Base-by-base conservation (phyloP, 345 rosid species). In the Eucalyptus paniculata region DNA sequence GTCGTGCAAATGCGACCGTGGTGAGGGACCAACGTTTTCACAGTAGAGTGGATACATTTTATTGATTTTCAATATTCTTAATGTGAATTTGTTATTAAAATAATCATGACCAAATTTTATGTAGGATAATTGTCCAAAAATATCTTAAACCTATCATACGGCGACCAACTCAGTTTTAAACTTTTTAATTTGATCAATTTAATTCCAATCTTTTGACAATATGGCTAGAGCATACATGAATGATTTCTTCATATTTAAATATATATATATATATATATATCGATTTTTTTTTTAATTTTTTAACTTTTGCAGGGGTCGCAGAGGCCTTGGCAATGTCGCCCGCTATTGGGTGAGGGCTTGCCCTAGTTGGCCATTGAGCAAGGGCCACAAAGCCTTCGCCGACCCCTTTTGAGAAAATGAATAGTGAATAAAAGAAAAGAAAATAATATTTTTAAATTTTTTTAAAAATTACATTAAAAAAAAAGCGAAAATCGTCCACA, bases 1-100 rank as follows among this genome's bases (percentile, higher is more conserved):
- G 51, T 50, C 1, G 6, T 3, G 3, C 7, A 50, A 50, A 50
- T 50, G 51, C 3, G 1, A 50, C 5, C 0, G 1, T 0, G 2
- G 17, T 14, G 45, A 9, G 47, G 45, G 47, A 15, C 18, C 18
- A 50, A 15, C 1, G 18, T 5, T 6, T 50, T 5, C 18, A 50
- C 18, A 5, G 1, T 6, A 50, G 3, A 6, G 51, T 50, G 51
- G 18, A 6, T 37, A 34, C 45, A 72, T 72, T 72, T 65, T 16
- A 65, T 16, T 65, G 37, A 15, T 30, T 62, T 62, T 62, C 15
- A 62, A 62, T n/a, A n/a, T 65, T n/a, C 11, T 65, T 7, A 65
- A 16, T 65, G 40, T 34, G 5, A 65, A 65, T 65, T 65, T 7
- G 11, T 65, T 65, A 65, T 65, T n/a, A n/a, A 65, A 65, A n/a